Conservation (phyloP, 2,329 filamentous ascomycete species). For the Botrytis fragariae region DNA sequence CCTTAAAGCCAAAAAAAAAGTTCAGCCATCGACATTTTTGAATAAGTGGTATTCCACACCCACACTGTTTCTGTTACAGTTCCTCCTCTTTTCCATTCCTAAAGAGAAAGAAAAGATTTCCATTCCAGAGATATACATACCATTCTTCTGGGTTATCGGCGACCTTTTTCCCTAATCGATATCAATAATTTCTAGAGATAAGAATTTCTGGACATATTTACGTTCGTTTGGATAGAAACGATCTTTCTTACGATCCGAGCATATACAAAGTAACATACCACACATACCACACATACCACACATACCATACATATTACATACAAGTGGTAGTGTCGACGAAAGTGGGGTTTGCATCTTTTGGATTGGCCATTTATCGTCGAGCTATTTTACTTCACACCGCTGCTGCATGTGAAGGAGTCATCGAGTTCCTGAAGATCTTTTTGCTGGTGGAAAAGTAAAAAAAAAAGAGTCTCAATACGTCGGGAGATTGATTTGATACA, state of each 20-base stretch:
- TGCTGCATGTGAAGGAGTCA: constrained; percentile 19
- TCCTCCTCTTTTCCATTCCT: constrained; percentile 2
- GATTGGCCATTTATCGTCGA: constrained; percentile 10
- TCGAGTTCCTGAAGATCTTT: constrained; percentile 17
- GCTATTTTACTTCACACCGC: constrained; percentile 11
- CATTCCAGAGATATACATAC: constrained; percentile 12
- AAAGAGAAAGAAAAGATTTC: not conserved
- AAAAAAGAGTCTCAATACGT: not conserved
- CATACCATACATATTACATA: not conserved
- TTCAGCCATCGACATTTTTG: constrained; percentile 13
- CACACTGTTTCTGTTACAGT: not conserved
- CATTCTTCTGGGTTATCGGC: not conserved
- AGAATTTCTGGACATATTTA: not conserved
- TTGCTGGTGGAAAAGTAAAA: not conserved
- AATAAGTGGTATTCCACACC: not conserved
- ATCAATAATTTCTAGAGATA: not conserved
- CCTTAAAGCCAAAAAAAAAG: not conserved
- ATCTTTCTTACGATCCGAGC: not conserved
- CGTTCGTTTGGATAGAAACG: not conserved
- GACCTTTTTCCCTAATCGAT: not conserved
- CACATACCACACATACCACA: no score
- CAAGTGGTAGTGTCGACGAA: not conserved
- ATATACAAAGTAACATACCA: not conserved
- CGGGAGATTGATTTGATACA: constrained; percentile 7
- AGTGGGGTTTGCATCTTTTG: constrained; percentile 3